Conservation (phyloP, 805 yeast genomes). For the Pichia nakasei region DNA sequence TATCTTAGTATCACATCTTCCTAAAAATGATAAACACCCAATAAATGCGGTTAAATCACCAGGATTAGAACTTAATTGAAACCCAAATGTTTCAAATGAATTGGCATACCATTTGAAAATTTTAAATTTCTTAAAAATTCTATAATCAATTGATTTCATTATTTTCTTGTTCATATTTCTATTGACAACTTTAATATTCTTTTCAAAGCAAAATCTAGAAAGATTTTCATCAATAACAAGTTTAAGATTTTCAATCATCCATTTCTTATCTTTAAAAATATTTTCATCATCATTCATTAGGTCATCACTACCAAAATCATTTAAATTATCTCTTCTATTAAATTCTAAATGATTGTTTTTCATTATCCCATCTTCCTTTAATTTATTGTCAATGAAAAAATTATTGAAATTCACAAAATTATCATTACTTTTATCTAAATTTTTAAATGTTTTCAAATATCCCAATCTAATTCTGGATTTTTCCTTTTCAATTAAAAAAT, state of each 20-base stretch:
- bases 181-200: conserved; percentile 20
- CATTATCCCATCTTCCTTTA: no score
- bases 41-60: conserved; percentile 17
- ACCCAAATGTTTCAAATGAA: conserved; percentile 19
- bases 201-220: conserved; percentile 19
- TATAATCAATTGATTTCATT: conserved; percentile 21
- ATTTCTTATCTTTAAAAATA: conserved; percentile 3
- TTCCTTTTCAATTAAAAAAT: conserved; percentile 19
- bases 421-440: not conserved
- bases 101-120: conserved; percentile 23
- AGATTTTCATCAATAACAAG: conserved; percentile 27
- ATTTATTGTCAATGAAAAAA: no score
- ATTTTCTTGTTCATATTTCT: conserved; percentile 21
- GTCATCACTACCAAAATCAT: no score
- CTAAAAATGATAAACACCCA: conserved; percentile 17
- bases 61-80: conserved; percentile 11
- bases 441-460: conserved; percentile 9
- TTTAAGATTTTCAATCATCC: conserved; percentile 20
- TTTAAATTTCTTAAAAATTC: conserved; percentile 21
- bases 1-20: conserved; percentile 1
- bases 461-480: conserved; percentile 15
- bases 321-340: no score
- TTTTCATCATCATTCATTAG: not conserved
- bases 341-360: no score
- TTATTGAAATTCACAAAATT: no score